phyloP scores from a whole-genome alignment of 306 rosid genomes.

The Castanea crenata region DNA sequence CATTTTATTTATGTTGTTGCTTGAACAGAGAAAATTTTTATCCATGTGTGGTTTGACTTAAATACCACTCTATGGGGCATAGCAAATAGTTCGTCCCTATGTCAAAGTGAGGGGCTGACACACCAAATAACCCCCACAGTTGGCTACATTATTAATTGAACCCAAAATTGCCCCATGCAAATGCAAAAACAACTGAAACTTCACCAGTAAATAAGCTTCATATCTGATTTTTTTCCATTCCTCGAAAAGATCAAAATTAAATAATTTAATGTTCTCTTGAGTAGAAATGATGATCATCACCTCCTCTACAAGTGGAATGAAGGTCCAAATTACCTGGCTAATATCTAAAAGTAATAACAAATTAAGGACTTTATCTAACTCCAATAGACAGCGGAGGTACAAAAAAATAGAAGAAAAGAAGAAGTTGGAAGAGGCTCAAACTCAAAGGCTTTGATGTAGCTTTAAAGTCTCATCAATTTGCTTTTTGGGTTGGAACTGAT shows the following conservation, averaged over 20 bases:
- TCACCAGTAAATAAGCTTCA: not conserved
- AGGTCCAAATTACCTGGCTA: conserved; percentile 25
- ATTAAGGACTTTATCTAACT: not conserved
- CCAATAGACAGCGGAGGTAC: not conserved
- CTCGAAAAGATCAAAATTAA: not conserved
- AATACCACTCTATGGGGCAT: no score
- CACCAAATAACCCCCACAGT: no score
- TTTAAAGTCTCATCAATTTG: conserved; percentile 91
- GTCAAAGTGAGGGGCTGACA: no score
- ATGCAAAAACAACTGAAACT: no score
- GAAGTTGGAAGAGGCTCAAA: conserved; percentile 23
- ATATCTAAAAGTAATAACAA: conserved; percentile 24
- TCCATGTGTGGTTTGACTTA: no score
- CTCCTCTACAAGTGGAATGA: conserved; percentile 7
- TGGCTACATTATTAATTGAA: no score
- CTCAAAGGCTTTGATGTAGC: conserved; percentile 58
- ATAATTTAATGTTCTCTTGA: not conserved
- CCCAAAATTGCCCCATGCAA: no score
- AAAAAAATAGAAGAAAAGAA: not conserved
- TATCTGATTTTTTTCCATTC: not conserved
- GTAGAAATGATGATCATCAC: conserved; percentile 8
- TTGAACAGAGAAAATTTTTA: no score
- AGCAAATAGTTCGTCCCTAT: not conserved
- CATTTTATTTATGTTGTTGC: no score
- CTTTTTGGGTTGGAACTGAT: conserved; percentile 97